Evolutionary conservation across 495 filamentous ascomycete genomes (phyloP).

Genomic region (Hypoxylon lienhwacheense): DNA sequence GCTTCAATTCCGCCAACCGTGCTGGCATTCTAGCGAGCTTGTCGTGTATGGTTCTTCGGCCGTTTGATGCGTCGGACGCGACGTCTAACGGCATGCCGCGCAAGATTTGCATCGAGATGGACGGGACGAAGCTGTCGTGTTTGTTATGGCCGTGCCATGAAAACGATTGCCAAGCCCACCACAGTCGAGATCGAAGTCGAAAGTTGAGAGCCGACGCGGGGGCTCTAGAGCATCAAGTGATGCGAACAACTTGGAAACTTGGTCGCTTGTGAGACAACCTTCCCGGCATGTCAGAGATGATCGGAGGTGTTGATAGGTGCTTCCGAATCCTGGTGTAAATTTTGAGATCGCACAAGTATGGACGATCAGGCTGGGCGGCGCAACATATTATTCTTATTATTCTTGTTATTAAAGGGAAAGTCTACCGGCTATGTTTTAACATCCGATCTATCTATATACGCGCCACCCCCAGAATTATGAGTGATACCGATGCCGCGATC

Average conservation of each 20-base stretch:
- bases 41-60: constrained; percentile 7
- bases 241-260: constrained; percentile 5
- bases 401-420: constrained; percentile 25
- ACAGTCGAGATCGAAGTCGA: constrained; percentile 7
- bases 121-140: constrained; percentile 17
- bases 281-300: constrained; percentile 10
- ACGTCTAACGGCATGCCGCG: constrained; percentile 24
- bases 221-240: constrained; percentile 4
- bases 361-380: constrained; percentile 21
- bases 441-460: constrained; percentile 24
- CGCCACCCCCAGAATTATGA: constrained; percentile 16
- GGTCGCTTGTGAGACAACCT: constrained; percentile 21
- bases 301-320: constrained; percentile 17
- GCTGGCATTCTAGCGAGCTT: constrained; percentile 29
- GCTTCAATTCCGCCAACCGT: constrained; percentile 27
- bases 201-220: constrained; percentile 1
- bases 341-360: constrained; percentile 25
- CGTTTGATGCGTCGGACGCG: constrained; percentile 14
- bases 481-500: constrained; percentile 31
- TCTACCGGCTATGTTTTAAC: constrained; percentile 4
- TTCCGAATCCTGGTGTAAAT: constrained; percentile 10
- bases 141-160: constrained; percentile 25
- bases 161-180: constrained; percentile 15
- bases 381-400: too few relatives aligned
- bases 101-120: constrained; percentile 23